phyloP scores from a whole-genome alignment of 352 stramenopile species.

The Hyaloperonospora arabidopsidis region DNA sequence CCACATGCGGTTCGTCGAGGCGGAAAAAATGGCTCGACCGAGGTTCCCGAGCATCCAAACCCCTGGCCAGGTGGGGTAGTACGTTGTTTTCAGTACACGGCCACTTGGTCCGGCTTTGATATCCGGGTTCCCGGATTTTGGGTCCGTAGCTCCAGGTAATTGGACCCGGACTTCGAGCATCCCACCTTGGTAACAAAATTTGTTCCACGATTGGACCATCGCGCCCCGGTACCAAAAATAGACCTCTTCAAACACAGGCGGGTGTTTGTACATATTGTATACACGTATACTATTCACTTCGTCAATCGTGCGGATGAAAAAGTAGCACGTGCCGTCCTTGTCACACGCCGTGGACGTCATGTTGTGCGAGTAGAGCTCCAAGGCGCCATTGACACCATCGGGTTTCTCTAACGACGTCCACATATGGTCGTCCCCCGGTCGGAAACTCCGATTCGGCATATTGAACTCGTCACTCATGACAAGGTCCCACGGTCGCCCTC shows the following conservation, averaged over 20 bases:
- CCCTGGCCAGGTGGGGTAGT: slow-evolving; percentile 88
- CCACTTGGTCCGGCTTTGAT: slow-evolving; percentile 33
- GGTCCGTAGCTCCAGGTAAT: slow-evolving; percentile 63
- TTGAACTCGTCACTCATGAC: slow-evolving; percentile 88
- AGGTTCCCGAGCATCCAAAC: slow-evolving; percentile 96
- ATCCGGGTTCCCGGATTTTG: slow-evolving; percentile 41
- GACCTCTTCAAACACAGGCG: slow-evolving; percentile 33
- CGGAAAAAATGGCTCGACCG: slow-evolving; percentile 19
- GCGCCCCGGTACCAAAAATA: slow-evolving; percentile 51
- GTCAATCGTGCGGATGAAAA: slow-evolving; percentile 33
- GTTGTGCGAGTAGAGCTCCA: slow-evolving; percentile 89
- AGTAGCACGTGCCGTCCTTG: slow-evolving; percentile 39
- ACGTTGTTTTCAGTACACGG: slow-evolving; percentile 42
- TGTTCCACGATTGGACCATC: slow-evolving; percentile 92
- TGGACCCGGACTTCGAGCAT: slow-evolving; percentile 88
- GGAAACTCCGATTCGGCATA: slow-evolving; percentile 77
- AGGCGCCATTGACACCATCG: slow-evolving; percentile 82
- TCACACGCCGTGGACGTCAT: slow-evolving; percentile 49
- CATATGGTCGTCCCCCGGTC: slow-evolving; percentile 86
- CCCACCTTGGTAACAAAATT: slow-evolving; percentile 92
- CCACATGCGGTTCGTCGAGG: slow-evolving; percentile 93
- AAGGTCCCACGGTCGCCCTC: slow-evolving; percentile 43
- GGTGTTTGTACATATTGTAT: slow-evolving; percentile 52
- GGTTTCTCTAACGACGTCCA: slow-evolving; percentile 94
- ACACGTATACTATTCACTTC: slow-evolving; percentile 35